These are phyloP conservation scores for Claviceps humidiphila DNA, from an alignment of 2,329 filamentous ascomycete species.

Conservation along the genomic window DNA sequence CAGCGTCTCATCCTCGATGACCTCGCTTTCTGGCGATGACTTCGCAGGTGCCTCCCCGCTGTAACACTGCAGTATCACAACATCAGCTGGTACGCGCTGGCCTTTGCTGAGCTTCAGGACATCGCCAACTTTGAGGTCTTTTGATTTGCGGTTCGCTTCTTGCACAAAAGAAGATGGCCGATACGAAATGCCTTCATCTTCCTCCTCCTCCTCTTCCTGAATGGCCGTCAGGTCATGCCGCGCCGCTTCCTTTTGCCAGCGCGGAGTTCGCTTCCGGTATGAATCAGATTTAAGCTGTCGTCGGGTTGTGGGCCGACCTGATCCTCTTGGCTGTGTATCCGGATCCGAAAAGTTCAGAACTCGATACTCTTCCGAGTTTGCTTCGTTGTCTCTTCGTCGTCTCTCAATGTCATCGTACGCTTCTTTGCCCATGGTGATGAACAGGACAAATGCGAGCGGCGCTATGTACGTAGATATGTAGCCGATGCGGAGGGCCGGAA, in stretches of 20 bases:
- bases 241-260: constrained; percentile 16
- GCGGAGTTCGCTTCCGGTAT: constrained; percentile 15
- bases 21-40: constrained; percentile 16
- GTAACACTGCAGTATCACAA: constrained; percentile 79
- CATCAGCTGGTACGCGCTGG: constrained; percentile 85
- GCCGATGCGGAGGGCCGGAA: constrained; percentile 79
- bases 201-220: constrained; percentile 58
- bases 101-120: constrained; percentile 88
- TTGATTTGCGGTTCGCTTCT: constrained; percentile 68
- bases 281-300: constrained; percentile 31
- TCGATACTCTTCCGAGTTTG: constrained; percentile 81
- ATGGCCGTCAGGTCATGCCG: constrained; percentile 44
- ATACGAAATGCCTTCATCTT: constrained; percentile 34
- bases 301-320: constrained; percentile 21
- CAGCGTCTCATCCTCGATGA: constrained; percentile 26
- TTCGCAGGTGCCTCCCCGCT: constrained; percentile 36
- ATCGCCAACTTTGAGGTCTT: constrained; percentile 85
- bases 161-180: constrained; percentile 37
- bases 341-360: constrained; percentile 60
- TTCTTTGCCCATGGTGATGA: constrained; percentile 90
- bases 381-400: constrained; percentile 77
- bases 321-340: constrained; percentile 22
- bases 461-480: constrained; percentile 92
- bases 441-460: constrained; percentile 79
- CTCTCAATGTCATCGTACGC: constrained; percentile 85